Base-by-base conservation (phyloP, 2,329 filamentous ascomycete species). In the Cyanodermella asteris region DNA sequence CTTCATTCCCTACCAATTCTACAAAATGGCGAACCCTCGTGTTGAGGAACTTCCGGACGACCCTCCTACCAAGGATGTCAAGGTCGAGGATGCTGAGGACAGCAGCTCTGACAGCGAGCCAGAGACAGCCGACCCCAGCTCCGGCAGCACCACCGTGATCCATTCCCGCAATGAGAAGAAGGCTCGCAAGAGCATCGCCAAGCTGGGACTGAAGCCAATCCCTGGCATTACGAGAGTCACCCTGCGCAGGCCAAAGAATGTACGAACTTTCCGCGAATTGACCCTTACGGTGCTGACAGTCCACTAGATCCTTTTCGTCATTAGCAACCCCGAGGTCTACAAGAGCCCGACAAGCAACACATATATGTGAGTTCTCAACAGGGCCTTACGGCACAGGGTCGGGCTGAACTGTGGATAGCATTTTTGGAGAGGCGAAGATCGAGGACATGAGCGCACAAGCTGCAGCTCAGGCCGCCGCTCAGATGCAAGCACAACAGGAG, bases 121-220 rank as follows among this genome's bases (percentile, higher is more conserved):
- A 36, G 45, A 47, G 25, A 43, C 40, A 12, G 41, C 36, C 15
- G 46, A 38, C 22, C 46, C 43, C 26, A 55, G 48, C 29, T 73
- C 76, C 40, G 87, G 84, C 49, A 77, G 81, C 46, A 70, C 74
- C 37, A 75, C 84, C 47, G 70, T 87, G 44, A 73, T 97, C 48
- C 84, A 94, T 69, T 91, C 80, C 50, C 81, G 87, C 56, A 94
- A 94, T 63, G 87, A 97, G 75, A 97, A 97, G 77, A 97, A 97
- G 73, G 90, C 87, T 45, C 75, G 87, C 61, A 97, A 97, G 71
- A 81, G 82, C 47, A 91, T 97, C 52, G 77, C 81, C 56, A 97
- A 97, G 72, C 72, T 94, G 49, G 82, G 91, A 51, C 64, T 97
- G 51, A 87, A 80, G 66, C 81, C 84, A 49, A 75, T 97, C 41